Percentiles rank a stretch among this genome's conserved stretches.
Conservation (phyloP, 139 green algal genomes). For the Tetradesmus lagerheimii region DNA sequence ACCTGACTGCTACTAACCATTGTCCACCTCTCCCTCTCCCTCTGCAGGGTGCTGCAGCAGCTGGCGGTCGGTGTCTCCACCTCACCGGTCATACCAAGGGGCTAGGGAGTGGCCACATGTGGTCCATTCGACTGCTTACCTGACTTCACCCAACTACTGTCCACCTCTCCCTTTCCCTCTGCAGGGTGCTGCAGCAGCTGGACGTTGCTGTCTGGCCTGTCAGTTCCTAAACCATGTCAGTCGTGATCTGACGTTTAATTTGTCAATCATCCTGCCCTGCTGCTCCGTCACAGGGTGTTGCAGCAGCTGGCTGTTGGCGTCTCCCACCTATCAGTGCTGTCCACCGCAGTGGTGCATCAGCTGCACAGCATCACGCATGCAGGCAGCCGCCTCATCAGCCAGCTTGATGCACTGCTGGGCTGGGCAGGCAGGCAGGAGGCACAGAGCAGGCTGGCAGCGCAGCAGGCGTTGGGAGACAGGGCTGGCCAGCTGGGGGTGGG, state of each 20-base stretch:
- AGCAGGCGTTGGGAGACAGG: conserved; percentile 5
- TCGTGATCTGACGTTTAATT: too few relatives aligned
- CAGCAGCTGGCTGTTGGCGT: conserved; percentile 29
- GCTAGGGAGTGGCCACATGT: too few relatives aligned
- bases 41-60: too few relatives aligned
- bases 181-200: conserved; percentile 1
- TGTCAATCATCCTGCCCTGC: too few relatives aligned
- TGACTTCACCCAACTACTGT: too few relatives aligned
- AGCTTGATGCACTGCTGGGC: neutral
- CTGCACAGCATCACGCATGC: neutral
- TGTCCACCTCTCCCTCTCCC: too few relatives aligned
- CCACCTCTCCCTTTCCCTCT: too few relatives aligned
- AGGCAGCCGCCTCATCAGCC: neutral
- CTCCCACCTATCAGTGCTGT: neutral
- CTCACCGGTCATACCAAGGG: too few relatives aligned
- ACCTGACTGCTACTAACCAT: too few relatives aligned
- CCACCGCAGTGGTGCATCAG: neutral
- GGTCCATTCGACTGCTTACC: too few relatives aligned
- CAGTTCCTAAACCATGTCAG: too few relatives aligned
- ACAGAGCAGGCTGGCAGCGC: conserved; percentile 9
- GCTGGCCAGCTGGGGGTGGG: neutral
- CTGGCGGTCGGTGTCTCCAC: too few relatives aligned
- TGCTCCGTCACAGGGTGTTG: neutral
- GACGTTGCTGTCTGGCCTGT: neutral
- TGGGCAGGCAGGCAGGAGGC: conserved; percentile 13